A percentile compares a stretch with the other conserved stretches of the same genome.
phyloP scores from a whole-genome alignment of 2,329 filamentous ascomycete species.

The Aspergillus brunneoviolaceus region DNA sequence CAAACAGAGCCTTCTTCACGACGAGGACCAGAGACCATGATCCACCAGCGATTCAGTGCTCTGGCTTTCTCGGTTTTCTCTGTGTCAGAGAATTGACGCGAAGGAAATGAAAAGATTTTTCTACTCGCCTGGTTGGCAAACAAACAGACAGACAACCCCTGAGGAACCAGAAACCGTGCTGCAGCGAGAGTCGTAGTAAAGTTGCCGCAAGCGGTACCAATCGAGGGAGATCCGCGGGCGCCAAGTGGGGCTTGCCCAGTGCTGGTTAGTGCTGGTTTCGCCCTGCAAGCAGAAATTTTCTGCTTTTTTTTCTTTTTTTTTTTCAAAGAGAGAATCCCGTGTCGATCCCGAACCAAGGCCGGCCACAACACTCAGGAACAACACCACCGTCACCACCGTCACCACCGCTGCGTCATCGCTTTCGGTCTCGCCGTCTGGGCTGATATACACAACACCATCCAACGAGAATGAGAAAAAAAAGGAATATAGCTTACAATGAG shows the following conservation, averaged over 20 bases:
- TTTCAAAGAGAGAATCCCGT: not conserved
- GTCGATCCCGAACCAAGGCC: slow-evolving; percentile 5
- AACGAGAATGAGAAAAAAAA: too few species aligned
- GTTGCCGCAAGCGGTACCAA: slow-evolving; percentile 3
- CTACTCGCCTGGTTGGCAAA: too few species aligned
- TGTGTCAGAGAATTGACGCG: not conserved
- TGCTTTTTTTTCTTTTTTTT: not conserved
- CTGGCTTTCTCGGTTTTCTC: not conserved
- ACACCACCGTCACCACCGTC: not conserved
- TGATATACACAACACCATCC: too few species aligned
- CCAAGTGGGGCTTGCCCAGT: not conserved
- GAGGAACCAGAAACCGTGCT: too few species aligned
- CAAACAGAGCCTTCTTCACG: slow-evolving; percentile 5
- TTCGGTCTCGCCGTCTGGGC: too few species aligned
- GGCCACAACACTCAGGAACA: not conserved
- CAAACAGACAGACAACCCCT: too few species aligned
- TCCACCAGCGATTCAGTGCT: not conserved
- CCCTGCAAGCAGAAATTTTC: not conserved
- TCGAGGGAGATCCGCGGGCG: slow-evolving; percentile 5
- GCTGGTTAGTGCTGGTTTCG: not conserved
- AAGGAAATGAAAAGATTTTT: not conserved
- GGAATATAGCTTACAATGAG: too few species aligned
- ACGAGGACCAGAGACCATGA: not conserved
- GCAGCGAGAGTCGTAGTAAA: slow-evolving; percentile 1
- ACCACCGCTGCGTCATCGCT: not conserved